phyloP scores from a whole-genome alignment of 1,284 basidiomycete genomes.

The Veloporphyrellus conicus region DNA sequence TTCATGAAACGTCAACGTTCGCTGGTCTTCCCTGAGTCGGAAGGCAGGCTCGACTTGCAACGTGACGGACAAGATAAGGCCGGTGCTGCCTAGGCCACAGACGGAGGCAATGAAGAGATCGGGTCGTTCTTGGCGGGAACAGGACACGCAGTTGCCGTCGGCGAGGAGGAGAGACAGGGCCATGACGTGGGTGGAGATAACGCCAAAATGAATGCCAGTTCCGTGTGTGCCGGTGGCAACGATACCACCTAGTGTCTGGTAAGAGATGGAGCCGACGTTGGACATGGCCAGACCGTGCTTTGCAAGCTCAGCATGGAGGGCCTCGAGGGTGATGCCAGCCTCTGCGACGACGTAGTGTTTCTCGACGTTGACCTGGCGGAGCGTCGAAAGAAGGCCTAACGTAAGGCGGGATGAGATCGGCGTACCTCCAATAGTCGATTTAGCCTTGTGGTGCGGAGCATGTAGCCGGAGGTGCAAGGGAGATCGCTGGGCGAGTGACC shows the following conservation, averaged over 20 bases:
- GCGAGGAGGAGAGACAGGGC: slow-evolving; percentile 73
- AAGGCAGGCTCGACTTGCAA: slow-evolving; percentile 82
- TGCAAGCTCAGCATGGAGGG: slow-evolving; percentile 66
- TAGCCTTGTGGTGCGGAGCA: slow-evolving; percentile 74
- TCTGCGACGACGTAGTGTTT: slow-evolving; percentile 69
- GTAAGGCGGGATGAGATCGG: slow-evolving; percentile 6
- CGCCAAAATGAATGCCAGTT: slow-evolving; percentile 76
- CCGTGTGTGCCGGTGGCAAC: slow-evolving; percentile 96
- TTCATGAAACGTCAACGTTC: slow-evolving; percentile 63
- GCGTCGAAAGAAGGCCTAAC: no score
- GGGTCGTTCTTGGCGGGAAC: slow-evolving; percentile 59
- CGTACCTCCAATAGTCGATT: slow-evolving; percentile 71
- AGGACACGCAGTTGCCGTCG: slow-evolving; percentile 63
- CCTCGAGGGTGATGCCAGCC: slow-evolving; percentile 75
- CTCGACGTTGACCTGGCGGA: slow-evolving; percentile 62
- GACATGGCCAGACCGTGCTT: slow-evolving; percentile 78
- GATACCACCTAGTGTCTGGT: slow-evolving; percentile 93
- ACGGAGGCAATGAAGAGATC: slow-evolving; percentile 91
- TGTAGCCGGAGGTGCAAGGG: slow-evolving; percentile 80
- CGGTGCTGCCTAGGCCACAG: slow-evolving; percentile 92
- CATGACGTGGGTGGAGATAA: slow-evolving; percentile 80
- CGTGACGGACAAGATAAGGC: slow-evolving; percentile 78
- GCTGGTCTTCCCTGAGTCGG: slow-evolving; percentile 74
- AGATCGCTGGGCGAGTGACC: slow-evolving; percentile 94
- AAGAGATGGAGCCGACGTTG: slow-evolving; percentile 94